These are phyloP conservation scores for Arthroderma uncinatum DNA, from an alignment of 2,329 filamentous ascomycete genomes.

Conservation along the genomic window DNA sequence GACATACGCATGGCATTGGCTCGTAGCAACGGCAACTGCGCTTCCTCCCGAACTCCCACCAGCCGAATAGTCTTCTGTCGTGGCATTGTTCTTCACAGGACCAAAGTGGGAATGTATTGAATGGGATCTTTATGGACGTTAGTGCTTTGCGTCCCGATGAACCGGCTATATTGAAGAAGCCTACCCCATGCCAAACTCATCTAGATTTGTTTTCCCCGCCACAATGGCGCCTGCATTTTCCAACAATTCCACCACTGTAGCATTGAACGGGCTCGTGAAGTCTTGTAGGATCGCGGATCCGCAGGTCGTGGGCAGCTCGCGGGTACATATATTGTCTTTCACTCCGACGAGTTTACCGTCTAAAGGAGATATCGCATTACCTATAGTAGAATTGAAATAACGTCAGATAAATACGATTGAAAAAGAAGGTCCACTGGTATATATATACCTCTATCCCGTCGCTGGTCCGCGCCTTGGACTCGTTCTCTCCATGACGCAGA, in stretches of 20 bases:
- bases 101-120: constrained; percentile 58
- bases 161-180: not conserved
- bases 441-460: constrained; percentile 23
- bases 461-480: constrained; percentile 30
- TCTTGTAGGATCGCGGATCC: constrained; percentile 62
- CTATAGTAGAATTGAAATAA: constrained; percentile 16
- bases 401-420: not conserved
- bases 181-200: constrained; percentile 86
- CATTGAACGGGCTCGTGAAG: constrained; percentile 67
- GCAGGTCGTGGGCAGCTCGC: constrained; percentile 63
- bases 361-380: constrained; percentile 26
- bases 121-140: constrained; percentile 45
- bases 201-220: constrained; percentile 78
- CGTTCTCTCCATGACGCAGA: constrained; percentile 27
- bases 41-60: constrained; percentile 92
- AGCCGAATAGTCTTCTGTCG: constrained; percentile 46
- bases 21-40: constrained; percentile 65
- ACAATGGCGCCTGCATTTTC: constrained; percentile 51
- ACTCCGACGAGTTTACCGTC: constrained; percentile 48
- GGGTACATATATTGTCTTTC: constrained; percentile 68
- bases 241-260: constrained; percentile 64
- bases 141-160: not conserved
- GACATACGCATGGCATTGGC: constrained; percentile 48
- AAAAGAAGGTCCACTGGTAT: not conserved
- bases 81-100: constrained; percentile 45